These are phyloP conservation scores for Clarireedia homoeocarpa DNA, from an alignment of 2,329 filamentous ascomycete species.

Conservation along the genomic window DNA sequence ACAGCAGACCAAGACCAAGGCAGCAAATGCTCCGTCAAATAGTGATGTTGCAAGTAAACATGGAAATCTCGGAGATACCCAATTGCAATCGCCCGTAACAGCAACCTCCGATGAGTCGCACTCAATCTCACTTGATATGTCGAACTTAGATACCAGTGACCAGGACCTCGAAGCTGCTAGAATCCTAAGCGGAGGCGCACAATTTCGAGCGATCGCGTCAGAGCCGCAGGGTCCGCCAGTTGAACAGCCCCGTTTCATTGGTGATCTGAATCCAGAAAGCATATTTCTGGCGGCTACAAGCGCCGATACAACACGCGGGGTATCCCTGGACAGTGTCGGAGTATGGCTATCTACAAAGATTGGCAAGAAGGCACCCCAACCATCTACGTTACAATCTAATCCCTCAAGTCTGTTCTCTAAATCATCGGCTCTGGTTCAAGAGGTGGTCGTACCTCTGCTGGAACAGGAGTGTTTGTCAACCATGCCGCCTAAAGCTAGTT, in stretches of 20 bases:
- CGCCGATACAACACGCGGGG: constrained; percentile 30
- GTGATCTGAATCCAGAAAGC: constrained; percentile 52
- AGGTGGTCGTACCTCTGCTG: constrained; percentile 19
- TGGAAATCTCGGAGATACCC: not conserved
- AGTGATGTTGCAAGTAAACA: not conserved
- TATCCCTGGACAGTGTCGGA: constrained; percentile 45
- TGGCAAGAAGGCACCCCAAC: not conserved
- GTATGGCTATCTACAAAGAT: constrained; percentile 40
- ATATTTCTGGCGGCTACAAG: constrained; percentile 50
- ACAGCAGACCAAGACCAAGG: not conserved
- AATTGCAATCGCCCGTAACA: not conserved
- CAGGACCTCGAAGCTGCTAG: constrained; percentile 9
- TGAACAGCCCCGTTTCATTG: constrained; percentile 41
- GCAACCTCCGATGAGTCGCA: not conserved
- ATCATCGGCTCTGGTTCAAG: constrained; percentile 15
- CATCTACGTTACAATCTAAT: constrained; percentile 3
- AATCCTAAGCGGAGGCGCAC: constrained; percentile 4
- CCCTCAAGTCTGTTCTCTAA: constrained; percentile 15
- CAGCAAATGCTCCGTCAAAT: no score
- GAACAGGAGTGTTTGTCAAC: constrained; percentile 33
- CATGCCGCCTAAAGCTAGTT: constrained; percentile 41
- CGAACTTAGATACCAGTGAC: constrained; percentile 4
- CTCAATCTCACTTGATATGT: not conserved
- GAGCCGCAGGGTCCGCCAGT: not conserved
- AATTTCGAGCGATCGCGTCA: not conserved